phyloP scores from a whole-genome alignment of 176 grass and related monocot genomes.

The Luzula sylvatica region DNA sequence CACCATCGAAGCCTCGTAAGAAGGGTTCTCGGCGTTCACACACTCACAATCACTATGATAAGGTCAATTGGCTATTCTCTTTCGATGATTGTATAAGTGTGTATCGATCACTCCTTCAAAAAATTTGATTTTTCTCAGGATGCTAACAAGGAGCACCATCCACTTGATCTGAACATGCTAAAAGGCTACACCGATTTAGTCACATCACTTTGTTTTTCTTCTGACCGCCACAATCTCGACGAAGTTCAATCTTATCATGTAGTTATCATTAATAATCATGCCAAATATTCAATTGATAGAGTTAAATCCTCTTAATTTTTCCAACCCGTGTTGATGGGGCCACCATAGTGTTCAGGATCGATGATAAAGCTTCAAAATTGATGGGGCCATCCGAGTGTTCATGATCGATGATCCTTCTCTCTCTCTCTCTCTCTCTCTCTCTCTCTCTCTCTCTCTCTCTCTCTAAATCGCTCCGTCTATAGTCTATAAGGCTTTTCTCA shows the following conservation, averaged over 20 bases:
- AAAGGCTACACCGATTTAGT: slow-evolving; percentile 69
- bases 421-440: too few relatives aligned
- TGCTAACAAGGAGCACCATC: slow-evolving; percentile 75
- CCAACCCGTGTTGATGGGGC: slow-evolving; percentile 84
- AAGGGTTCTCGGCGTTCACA: slow-evolving; percentile 37
- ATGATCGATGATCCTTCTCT: slow-evolving; percentile 71
- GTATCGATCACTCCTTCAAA: too few relatives aligned
- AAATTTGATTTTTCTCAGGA: slow-evolving; percentile 48
- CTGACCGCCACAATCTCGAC: slow-evolving; percentile 47
- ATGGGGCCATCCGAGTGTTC: slow-evolving; percentile 63
- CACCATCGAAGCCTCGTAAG: slow-evolving; percentile 21
- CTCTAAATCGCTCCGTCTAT: too few relatives aligned
- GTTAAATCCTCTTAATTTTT: too few relatives aligned
- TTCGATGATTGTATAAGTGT: too few relatives aligned
- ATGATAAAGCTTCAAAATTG: too few relatives aligned
- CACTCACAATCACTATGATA: slow-evolving; percentile 50
- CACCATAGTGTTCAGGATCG: too few relatives aligned
- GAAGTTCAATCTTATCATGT: too few relatives aligned
- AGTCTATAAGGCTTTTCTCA: too few relatives aligned
- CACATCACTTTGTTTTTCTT: slow-evolving; percentile 66
- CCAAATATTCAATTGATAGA: too few relatives aligned
- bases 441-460: too few relatives aligned
- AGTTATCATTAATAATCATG: too few relatives aligned
- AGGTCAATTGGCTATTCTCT: slow-evolving; percentile 21
- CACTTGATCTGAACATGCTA: slow-evolving; percentile 74